Conservation (phyloP, 441 rosid species). For the Biscutella auriculata region DNA sequence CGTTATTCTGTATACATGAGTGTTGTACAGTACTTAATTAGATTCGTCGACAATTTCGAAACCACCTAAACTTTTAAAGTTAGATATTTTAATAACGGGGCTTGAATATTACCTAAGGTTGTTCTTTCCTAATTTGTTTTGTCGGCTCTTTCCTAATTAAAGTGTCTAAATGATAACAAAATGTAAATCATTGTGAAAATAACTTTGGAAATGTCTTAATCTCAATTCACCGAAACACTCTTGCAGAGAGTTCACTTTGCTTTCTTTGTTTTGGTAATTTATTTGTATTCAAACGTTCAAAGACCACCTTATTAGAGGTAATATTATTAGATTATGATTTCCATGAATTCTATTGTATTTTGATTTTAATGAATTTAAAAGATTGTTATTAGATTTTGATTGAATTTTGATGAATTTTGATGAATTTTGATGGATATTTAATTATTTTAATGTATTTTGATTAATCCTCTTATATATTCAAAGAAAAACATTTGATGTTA, state of each 20-base stretch:
- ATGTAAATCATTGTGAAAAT: conserved; percentile 3
- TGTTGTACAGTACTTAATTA: background rate
- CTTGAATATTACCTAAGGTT: background rate
- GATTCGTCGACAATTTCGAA: background rate
- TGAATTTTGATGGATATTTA: too few relatives aligned
- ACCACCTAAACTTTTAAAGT: background rate
- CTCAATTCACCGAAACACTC: conserved; percentile 12
- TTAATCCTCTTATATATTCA: too few relatives aligned
- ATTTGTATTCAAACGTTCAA: background rate
- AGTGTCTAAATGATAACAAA: conserved; percentile 1
- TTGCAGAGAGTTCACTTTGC: conserved; percentile 17
- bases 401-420: too few relatives aligned
- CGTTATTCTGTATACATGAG: background rate
- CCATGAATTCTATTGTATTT: too few relatives aligned
- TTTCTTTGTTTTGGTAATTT: background rate
- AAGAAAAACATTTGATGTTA: too few relatives aligned
- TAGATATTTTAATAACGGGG: too few relatives aligned
- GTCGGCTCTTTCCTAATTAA: background rate
- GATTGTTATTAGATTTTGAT: too few relatives aligned
- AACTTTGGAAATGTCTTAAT: conserved; percentile 22
- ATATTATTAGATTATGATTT: too few relatives aligned
- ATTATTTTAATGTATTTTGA: too few relatives aligned
- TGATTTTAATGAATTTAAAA: too few relatives aligned
- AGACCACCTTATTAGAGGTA: conserved; percentile 3
- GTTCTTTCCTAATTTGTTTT: background rate